A percentile compares a stretch with the other conserved stretches of the same genome.
These are phyloP conservation scores for Clathrospora elynae DNA, from an alignment of 2,329 filamentous ascomycete species.

Conservation along the genomic window DNA sequence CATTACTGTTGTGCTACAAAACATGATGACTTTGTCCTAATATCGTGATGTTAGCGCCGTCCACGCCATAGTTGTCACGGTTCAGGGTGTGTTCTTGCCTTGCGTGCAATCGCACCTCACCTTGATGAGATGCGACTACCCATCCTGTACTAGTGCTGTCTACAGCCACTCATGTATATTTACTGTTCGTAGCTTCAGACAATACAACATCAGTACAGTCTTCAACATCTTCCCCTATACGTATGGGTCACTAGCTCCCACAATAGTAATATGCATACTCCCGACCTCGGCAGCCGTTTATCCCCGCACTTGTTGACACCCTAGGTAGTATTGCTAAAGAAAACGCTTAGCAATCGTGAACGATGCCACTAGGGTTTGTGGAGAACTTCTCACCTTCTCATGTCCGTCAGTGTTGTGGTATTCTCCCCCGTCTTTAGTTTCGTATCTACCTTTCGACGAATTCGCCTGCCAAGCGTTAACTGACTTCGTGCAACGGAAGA, in stretches of 20 bases:
- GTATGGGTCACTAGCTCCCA: background rate
- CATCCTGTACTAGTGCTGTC: no score
- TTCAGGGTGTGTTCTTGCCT: no score
- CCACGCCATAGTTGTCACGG: no score
- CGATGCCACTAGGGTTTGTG: constrained; percentile 14
- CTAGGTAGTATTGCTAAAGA: constrained; percentile 6
- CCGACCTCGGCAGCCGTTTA: constrained; percentile 34
- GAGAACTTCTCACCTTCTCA: background rate
- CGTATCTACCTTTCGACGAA: background rate
- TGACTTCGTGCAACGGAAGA: background rate
- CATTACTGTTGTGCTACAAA: no score
- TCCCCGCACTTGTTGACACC: constrained; percentile 34
- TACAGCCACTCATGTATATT: no score
- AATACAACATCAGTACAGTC: no score
- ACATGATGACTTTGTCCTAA: no score
- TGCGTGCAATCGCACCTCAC: no score
- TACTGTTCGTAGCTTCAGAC: no score
- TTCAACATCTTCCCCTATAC: no score
- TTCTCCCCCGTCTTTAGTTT: background rate
- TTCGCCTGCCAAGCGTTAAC: background rate
- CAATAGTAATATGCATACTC: constrained; percentile 1
- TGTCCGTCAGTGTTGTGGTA: background rate
- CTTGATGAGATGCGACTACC: no score
- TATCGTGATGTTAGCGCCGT: no score
- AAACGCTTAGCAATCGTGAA: constrained; percentile 35